Base-by-base conservation (phyloP, 2,329 filamentous ascomycete genomes). In the Phialemonium atrogriseum region DNA sequence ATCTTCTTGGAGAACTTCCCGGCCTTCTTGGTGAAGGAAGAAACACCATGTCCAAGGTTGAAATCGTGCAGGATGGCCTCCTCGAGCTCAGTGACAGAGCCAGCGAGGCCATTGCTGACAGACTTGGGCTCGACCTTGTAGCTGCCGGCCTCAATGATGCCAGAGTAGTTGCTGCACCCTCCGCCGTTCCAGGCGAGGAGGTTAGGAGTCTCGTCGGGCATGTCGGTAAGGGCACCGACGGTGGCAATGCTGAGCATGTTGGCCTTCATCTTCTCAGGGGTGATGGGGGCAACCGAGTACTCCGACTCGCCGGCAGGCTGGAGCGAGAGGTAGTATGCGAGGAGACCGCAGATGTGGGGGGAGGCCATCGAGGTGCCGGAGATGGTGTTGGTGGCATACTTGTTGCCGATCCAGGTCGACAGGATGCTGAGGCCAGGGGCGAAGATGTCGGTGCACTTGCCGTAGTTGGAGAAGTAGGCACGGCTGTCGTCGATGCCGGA, bases 401-500 rank as follows among this genome's bases (percentile, higher is more conserved):
- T 84, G 77, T 82, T 89, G 58, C 93, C 91, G 51, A 94, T 94
- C 91, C 91, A 98, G 59, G 91, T 96, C 45, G 91, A 98, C 51
- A 85, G 77, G 52, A 98, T 94, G 80, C 87, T 94, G 52, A 95
- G 74, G 55, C 91, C 91, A 39, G 91, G 91, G 42, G 88, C 91
- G 54, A 98, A 98, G 73, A 98, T 94, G 65, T 98, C 91, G 59
- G 89, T 94, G 77, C 91, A 98, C 74, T 89, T 91, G 62, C 91
- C 91, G 63, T 80, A 96, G 84, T 98, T 98, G 77, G 93, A 98
- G 80, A 98, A 98, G 77, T 96, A 98, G 45, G 91, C 91, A 65
- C 91, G 89, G 72, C 86, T 85, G 57, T 98, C 91, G 52, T 82
- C 77, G 38, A 98, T 77, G 48, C 85, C 91, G 27, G 87, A 94